These are phyloP conservation scores for Melanogaster broomeanus DNA, from an alignment of 768 basidiomycete species.

Conservation along the genomic window DNA sequence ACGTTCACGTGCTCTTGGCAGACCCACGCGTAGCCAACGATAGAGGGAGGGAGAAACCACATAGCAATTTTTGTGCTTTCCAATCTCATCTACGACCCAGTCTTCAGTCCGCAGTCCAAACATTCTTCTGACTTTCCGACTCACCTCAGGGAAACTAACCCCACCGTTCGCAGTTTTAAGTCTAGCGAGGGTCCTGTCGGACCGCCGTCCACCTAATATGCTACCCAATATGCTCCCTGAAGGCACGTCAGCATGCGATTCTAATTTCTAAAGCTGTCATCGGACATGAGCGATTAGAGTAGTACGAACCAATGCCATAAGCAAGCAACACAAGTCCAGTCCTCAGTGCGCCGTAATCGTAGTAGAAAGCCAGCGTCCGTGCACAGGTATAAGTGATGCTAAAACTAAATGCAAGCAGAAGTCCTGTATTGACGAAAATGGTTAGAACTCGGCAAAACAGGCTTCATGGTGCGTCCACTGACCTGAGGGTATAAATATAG, in stretches of 20 bases:
- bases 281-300: not conserved
- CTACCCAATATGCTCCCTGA: conserved; percentile 53
- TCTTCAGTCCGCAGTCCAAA: not conserved
- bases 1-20: conserved; percentile 64
- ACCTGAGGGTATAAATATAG: conserved; percentile 46
- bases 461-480: not conserved
- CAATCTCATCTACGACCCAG: conserved; percentile 63
- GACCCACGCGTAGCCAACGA: conserved; percentile 77
- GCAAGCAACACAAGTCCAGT: conserved; percentile 78
- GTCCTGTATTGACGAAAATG: conserved; percentile 39
- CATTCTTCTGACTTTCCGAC: conserved; percentile 1
- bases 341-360: conserved; percentile 66
- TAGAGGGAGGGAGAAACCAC: conserved; percentile 51
- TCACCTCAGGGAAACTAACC: conserved; percentile 61
- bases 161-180: conserved; percentile 47
- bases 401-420: conserved; percentile 74
- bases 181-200: conserved; percentile 45
- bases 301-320: conserved; percentile 63
- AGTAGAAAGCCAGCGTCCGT: conserved; percentile 62
- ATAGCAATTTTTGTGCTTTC: conserved; percentile 61
- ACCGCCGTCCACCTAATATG: conserved; percentile 59
- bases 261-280: not conserved
- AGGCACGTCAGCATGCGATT: not conserved
- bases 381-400: conserved; percentile 74
- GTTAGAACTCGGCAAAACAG: not conserved